Percentiles rank a stretch among this genome's conserved stretches.
Conservation (phyloP, 208 protist species). For the Leishmania aethiopica region DNA sequence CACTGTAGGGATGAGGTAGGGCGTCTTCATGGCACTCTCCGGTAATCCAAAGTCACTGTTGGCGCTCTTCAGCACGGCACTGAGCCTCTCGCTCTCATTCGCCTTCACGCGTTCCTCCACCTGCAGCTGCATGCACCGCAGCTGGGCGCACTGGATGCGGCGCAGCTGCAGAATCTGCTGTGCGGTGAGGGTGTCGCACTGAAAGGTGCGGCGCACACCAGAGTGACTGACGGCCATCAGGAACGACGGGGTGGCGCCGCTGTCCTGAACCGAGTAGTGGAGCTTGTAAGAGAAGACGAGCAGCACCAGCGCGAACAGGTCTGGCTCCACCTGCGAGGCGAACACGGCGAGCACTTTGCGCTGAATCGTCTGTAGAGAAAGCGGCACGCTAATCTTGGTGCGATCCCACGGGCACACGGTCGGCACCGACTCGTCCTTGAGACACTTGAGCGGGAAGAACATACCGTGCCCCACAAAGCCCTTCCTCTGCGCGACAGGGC, state of each 20-base stretch:
- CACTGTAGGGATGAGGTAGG: constrained; percentile 47
- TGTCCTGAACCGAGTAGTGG: constrained; percentile 34
- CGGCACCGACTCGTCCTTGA: constrained; percentile 60
- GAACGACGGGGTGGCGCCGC: constrained; percentile 12
- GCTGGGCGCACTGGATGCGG: constrained; percentile 65
- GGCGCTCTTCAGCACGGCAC: constrained; percentile 27
- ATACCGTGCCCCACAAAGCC: constrained; percentile 61
- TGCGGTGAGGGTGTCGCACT: constrained; percentile 55
- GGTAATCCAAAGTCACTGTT: constrained; percentile 79
- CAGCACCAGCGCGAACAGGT: constrained; percentile 69
- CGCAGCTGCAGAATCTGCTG: constrained; percentile 75
- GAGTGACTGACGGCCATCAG: constrained; percentile 53
- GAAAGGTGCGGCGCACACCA: constrained; percentile 46
- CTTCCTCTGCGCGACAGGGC: constrained; percentile 44
- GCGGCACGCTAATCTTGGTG: constrained; percentile 61
- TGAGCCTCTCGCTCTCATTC: constrained; percentile 43
- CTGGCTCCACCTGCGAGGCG: constrained; percentile 50
- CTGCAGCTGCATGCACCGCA: constrained; percentile 61
- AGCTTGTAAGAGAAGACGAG: constrained; percentile 60
- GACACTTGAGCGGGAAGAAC: constrained; percentile 67
- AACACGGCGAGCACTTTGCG: constrained; percentile 64
- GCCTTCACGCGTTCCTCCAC: constrained; percentile 46
- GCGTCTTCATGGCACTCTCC: constrained; percentile 27
- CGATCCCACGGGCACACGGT: constrained; percentile 66
- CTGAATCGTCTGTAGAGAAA: constrained; percentile 67